Evolutionary conservation across 2,329 filamentous ascomycete genomes (phyloP).

Genomic region (Beauveria bassiana): DNA sequence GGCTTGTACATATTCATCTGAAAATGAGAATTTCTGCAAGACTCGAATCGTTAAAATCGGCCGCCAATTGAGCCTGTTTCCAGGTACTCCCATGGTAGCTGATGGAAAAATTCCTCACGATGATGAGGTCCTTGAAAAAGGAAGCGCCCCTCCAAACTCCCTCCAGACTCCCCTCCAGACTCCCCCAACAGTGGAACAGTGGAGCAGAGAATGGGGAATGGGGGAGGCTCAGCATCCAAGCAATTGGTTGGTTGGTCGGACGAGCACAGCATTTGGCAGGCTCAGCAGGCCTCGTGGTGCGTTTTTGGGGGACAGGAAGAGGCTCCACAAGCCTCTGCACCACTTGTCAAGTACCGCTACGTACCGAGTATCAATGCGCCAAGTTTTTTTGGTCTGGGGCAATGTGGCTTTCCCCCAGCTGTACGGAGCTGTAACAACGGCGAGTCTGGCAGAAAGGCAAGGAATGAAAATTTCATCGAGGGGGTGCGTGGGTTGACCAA

Average conservation of each 20-base stretch:
- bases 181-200: too few species aligned
- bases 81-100: not conserved
- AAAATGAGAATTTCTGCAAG: not conserved
- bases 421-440: not conserved
- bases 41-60: not conserved
- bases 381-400: not conserved
- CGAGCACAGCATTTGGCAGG: too few species aligned
- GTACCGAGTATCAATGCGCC: not conserved
- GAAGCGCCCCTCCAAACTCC: too few species aligned
- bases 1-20: not conserved
- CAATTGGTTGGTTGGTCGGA: too few species aligned
- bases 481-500: not conserved
- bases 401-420: not conserved
- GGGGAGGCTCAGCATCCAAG: too few species aligned
- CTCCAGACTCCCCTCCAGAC: too few species aligned
- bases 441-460: not conserved
- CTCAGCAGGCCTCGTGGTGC: too few species aligned
- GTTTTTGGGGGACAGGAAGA: not conserved
- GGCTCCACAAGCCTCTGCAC: not conserved
- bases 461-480: not conserved
- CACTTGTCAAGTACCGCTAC: conserved; percentile 6
- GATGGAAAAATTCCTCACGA: not conserved
- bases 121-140: not conserved
- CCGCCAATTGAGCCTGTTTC: not conserved
- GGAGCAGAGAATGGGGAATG: too few species aligned